Conservation (phyloP, 331 rosid genomes). For the Spiraea crenata region DNA sequence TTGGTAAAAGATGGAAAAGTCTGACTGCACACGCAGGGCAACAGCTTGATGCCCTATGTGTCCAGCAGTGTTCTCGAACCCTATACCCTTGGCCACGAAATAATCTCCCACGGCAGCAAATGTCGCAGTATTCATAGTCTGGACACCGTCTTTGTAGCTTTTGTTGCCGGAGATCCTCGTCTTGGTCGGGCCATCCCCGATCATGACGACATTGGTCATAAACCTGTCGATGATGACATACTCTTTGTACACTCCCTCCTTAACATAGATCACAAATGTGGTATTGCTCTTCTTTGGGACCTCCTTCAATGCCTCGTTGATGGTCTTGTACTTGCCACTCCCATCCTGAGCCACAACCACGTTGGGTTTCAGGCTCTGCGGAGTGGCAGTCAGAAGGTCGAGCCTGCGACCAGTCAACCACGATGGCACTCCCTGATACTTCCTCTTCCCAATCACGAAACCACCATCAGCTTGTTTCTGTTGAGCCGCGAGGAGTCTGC, state of each 20-base stretch:
- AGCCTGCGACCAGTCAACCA: slow-evolving; percentile 20
- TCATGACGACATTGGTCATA: slow-evolving; percentile 28
- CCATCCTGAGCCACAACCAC: slow-evolving; percentile 32
- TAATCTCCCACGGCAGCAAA: slow-evolving; percentile 30
- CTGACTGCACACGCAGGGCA: slow-evolving; percentile 39
- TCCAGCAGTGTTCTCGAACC: slow-evolving; percentile 45
- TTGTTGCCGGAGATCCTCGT: slow-evolving; percentile 21
- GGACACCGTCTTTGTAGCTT: slow-evolving; percentile 16
- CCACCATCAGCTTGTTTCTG: no score
- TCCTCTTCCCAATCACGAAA: neutral
- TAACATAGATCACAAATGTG: slow-evolving; percentile 25
- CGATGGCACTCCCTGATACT: neutral
- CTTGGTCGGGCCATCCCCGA: slow-evolving; percentile 31
- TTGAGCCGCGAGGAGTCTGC: neutral
- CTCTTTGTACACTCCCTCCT: slow-evolving; percentile 29
- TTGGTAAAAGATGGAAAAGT: slow-evolving; percentile 38
- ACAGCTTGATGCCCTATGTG: slow-evolving; percentile 35
- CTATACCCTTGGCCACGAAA: slow-evolving; percentile 38
- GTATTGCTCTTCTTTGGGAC: slow-evolving; percentile 10
- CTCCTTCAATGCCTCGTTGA: slow-evolving; percentile 21
- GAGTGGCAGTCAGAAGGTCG: slow-evolving; percentile 5
- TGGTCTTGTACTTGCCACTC: slow-evolving; percentile 26
- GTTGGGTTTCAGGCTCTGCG: neutral
- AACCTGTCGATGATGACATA: neutral
- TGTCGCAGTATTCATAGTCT: slow-evolving; percentile 22